These are phyloP conservation scores for Colletotrichum sp. DNA, from an alignment of 2,329 filamentous ascomycete genomes.

Conservation along the genomic window DNA sequence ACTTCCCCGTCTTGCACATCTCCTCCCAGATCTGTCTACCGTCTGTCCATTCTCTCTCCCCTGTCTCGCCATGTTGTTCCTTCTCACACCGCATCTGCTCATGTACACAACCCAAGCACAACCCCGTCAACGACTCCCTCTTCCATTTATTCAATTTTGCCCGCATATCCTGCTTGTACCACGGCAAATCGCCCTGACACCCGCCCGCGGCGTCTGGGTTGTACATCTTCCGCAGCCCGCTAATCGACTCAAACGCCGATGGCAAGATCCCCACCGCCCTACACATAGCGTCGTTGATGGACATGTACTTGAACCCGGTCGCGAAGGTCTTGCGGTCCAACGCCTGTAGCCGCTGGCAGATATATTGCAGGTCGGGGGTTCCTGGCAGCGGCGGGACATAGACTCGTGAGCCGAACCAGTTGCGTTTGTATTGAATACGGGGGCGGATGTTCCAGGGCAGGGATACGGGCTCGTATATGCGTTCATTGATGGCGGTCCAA, in stretches of 20 bases:
- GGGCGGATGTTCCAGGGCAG: background rate
- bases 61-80: background rate
- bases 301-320: background rate
- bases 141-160: background rate
- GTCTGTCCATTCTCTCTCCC: background rate
- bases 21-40: fast-evolving
- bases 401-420: background rate
- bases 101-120: conserved; percentile 1
- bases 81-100: background rate
- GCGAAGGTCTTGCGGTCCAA: background rate
- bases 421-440: background rate
- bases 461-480: background rate
- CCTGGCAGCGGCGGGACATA: background rate
- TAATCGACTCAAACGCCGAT: background rate
- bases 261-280: background rate
- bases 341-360: background rate
- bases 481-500: background rate
- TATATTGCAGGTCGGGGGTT: background rate
- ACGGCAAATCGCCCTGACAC: background rate
- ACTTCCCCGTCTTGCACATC: background rate
- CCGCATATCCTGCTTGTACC: background rate
- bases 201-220: background rate
- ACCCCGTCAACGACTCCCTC: background rate
- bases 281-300: background rate
- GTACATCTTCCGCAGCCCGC: background rate